Evolutionary conservation across 495 filamentous ascomycete genomes (phyloP).

Genomic region (Aspergillus wentii): DNA sequence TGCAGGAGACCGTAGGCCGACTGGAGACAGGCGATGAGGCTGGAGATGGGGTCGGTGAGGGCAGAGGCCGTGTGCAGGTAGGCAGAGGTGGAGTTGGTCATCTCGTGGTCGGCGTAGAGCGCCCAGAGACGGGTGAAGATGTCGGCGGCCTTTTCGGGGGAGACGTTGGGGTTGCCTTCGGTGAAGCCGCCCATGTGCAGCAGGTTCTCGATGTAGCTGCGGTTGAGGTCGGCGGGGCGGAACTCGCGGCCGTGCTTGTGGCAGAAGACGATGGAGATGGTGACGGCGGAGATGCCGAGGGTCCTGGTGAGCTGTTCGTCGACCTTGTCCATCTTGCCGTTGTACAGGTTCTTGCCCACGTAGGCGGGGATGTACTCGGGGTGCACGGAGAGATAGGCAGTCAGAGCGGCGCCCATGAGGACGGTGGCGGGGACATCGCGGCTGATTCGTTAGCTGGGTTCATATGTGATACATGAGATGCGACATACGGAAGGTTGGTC

Average conservation of each 20-base stretch:
- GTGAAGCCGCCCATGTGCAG: constrained; percentile 39
- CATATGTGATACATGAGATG: no score
- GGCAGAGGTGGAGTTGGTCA: constrained; percentile 48
- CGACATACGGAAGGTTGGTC: no score
- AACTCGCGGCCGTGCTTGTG: constrained; percentile 12
- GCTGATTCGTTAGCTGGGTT: no score
- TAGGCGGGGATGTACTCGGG: no score
- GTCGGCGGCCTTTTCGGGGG: constrained; percentile 10
- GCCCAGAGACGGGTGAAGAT: constrained; percentile 18
- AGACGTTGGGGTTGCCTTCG: constrained; percentile 11
- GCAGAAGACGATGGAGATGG: no score
- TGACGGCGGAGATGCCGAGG: no score
- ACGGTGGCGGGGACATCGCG: no score
- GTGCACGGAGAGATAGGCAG: no score
- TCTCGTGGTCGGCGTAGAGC: constrained; percentile 47
- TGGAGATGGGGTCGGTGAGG: constrained; percentile 40
- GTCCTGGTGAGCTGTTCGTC: no score
- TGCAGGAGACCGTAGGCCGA: constrained; percentile 48
- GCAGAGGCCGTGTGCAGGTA: constrained; percentile 46
- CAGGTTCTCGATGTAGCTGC: constrained; percentile 39
- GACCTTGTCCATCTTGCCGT: no score
- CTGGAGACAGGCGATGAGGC: constrained; percentile 29
- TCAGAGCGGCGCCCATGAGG: no score
- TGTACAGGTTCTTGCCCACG: no score
- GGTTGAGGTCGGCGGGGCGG: constrained; percentile 26